Percentiles rank a stretch among this genome's conserved stretches.
These are phyloP conservation scores for Chenopodium formosanum DNA, from an alignment of 148 eudicot genomes.

Conservation along the genomic window DNA sequence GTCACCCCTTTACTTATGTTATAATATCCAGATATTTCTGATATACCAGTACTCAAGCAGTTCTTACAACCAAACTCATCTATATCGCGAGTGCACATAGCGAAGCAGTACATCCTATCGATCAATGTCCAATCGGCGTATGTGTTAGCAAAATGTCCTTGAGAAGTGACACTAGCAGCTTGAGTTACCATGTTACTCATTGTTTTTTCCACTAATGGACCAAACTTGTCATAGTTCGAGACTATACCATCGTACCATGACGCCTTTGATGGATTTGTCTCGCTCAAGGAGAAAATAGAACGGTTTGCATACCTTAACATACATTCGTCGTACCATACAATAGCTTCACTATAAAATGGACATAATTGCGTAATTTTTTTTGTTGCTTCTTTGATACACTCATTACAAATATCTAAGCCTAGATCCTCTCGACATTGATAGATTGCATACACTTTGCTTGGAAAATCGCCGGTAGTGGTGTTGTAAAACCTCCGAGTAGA, in stretches of 20 bases:
- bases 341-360: not conserved
- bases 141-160: not conserved
- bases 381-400: not conserved
- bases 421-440: slow-evolving; percentile 11
- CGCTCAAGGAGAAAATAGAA: not conserved
- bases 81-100: slow-evolving; percentile 4
- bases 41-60: slow-evolving; percentile 7
- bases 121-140: not conserved
- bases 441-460: slow-evolving; percentile 5
- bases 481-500: not conserved
- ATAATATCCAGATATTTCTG: not conserved
- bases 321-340: slow-evolving; percentile 18
- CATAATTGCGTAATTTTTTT: not conserved
- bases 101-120: not conserved
- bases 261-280: not conserved
- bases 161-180: not conserved
- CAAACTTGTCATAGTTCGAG: not conserved
- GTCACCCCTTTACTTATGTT: not conserved
- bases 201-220: not conserved
- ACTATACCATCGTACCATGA: not conserved
- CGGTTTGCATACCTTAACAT: slow-evolving; percentile 16
- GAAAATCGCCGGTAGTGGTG: not conserved
- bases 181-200: not conserved
- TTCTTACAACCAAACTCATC: slow-evolving; percentile 2
- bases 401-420: not conserved